Evolutionary conservation across 495 filamentous ascomycete genomes (phyloP), one percentile per base, ranked within the genome.

Genomic region (Penicillium silybi): DNA sequence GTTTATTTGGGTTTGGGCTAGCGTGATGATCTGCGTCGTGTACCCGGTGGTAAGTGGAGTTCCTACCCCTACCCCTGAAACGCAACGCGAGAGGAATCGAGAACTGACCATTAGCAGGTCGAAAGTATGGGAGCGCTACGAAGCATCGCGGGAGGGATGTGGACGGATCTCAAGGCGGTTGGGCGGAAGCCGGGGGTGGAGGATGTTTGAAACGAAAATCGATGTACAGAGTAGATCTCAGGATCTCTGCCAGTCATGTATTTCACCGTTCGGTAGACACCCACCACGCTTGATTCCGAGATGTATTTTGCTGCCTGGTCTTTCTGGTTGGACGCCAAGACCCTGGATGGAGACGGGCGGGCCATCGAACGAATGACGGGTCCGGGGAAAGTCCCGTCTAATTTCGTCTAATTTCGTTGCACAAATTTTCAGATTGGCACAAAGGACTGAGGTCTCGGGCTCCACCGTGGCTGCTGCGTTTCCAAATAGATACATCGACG

Each of bases 1-100:
- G 5, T 69, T 78, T 16, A 68, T 78, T 1, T 78, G 72, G 73
- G 63, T 74, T 10, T 76, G 65, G 65, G 49, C 45, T n/a, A 65
- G 59, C 39, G 65, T 74, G 55, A 37, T 62, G 2, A 71, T 75
- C 46, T 77, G 72, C 57, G 69, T 71, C 11, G 56, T 74, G 6
- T 73, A 65, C 51, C 74, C 74, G 3, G 52, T 77, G 41, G 57
- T 66, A 53, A 59, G 62, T 60, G 15, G 15, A 40, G 13, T 7
- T 20, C n/a, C 18, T 19, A 23, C 13, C 32, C n/a, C 18, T 19
- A 23, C 17, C 35, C 16, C 22, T 55, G 23, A 45, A 44, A 29
- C 6, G 2, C 8, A 19, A 7, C 44, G 15, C n/a, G n/a, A n/a
- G n/a, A n/a, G 0, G 1, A 17, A 23, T 27, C n/a, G 18, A 38